Evolutionary conservation across 371 early-diverging fungal genomes (phyloP).

Genomic region (Gilbertella persicaria): DNA sequence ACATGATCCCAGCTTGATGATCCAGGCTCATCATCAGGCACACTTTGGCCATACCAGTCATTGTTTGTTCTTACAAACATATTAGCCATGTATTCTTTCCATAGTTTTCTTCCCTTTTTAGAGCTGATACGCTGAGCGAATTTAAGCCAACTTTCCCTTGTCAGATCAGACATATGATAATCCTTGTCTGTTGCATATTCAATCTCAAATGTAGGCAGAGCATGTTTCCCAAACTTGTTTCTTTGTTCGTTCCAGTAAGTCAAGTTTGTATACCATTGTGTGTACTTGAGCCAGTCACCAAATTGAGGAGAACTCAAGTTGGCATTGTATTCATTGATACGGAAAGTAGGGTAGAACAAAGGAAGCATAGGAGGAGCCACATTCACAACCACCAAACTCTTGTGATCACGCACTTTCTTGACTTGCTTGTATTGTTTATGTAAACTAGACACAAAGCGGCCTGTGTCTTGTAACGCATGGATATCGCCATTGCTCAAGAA

Average conservation of each 20-base stretch:
- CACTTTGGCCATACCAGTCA: constrained; percentile 26
- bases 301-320: constrained; percentile 6
- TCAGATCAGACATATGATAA: constrained; percentile 63
- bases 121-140: constrained; percentile 35
- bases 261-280: constrained; percentile 22
- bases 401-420: constrained; percentile 31
- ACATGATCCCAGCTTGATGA: too few relatives aligned
- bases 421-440: constrained; percentile 31
- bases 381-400: constrained; percentile 51
- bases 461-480: constrained; percentile 14
- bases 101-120: constrained; percentile 12
- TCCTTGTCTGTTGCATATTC: constrained; percentile 58
- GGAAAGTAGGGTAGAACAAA: constrained; percentile 66
- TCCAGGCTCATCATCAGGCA: too few relatives aligned
- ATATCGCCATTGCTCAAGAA: too few relatives aligned
- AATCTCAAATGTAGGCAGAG: constrained; percentile 35
- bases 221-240: not conserved
- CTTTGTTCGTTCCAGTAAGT: constrained; percentile 19
- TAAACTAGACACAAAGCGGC: constrained; percentile 32
- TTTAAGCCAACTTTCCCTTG: constrained; percentile 40
- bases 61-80: constrained; percentile 36
- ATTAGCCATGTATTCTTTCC: constrained; percentile 22
- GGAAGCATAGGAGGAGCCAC: constrained; percentile 74
- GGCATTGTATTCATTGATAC: constrained; percentile 58
- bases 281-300: constrained; percentile 22